Evolutionary conservation across 805 yeast genomes (phyloP).

Genomic region (Yarrowia sp.): DNA sequence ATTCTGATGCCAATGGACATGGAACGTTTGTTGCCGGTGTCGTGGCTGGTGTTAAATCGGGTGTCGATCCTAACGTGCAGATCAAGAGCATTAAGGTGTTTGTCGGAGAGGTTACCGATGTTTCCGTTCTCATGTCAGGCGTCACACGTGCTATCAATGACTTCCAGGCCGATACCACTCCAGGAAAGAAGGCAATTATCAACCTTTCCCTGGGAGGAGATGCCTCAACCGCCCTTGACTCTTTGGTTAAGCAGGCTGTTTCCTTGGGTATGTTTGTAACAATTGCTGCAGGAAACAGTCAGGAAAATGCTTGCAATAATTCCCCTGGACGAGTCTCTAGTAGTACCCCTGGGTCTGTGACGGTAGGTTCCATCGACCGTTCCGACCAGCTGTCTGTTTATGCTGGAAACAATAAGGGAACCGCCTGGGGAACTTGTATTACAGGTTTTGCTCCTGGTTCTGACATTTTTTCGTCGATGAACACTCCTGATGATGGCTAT

Average conservation of each 20-base stretch:
- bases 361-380: constrained; percentile 1
- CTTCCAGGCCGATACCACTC: constrained; percentile 51
- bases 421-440: constrained; percentile 78
- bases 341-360: background rate
- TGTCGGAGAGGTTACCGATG: constrained; percentile 49
- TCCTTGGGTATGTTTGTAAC: constrained; percentile 73
- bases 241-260: constrained; percentile 89
- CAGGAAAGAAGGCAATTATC: constrained; percentile 49
- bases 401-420: constrained; percentile 3
- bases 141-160: constrained; percentile 10
- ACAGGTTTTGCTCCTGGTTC: constrained; percentile 97
- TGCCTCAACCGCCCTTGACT: constrained; percentile 80
- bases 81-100: constrained; percentile 67
- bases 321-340: constrained; percentile 1
- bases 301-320: constrained; percentile 19
- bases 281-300: constrained; percentile 12
- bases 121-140: constrained; percentile 4
- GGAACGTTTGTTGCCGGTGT: constrained; percentile 98
- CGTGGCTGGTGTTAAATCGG: constrained; percentile 52
- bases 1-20: constrained; percentile 89
- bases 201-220: constrained; percentile 97
- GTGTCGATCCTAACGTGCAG: constrained; percentile 64
- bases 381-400: background rate
- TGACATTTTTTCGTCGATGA: constrained; percentile 68
- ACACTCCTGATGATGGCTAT: constrained; percentile 45